phyloP scores from a whole-genome alignment of 345 rosid genomes.

The Carallia brachiata region DNA sequence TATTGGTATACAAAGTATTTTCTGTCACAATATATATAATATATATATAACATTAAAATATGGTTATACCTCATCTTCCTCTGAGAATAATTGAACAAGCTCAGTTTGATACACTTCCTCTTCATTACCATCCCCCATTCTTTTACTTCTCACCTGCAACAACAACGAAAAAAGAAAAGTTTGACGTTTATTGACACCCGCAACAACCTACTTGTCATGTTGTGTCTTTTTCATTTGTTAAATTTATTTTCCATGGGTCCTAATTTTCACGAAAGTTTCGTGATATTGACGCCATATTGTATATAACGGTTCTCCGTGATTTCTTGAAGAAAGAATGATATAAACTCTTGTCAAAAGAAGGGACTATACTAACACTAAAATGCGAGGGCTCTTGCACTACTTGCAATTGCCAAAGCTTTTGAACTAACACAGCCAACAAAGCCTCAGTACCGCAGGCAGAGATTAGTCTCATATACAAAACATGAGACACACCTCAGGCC shows the following conservation, averaged over 20 bases:
- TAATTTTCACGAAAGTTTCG: conserved; percentile 60
- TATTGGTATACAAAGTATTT: neutral
- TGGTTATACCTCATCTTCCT: conserved; percentile 79
- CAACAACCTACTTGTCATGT: conserved; percentile 7
- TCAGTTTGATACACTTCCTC: conserved; percentile 71
- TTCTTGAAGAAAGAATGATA: conserved; percentile 33
- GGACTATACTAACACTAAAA: neutral
- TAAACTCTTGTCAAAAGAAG: neutral
- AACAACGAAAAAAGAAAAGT: neutral
- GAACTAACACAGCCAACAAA: too few relatives aligned
- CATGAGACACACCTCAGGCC: too few relatives aligned
- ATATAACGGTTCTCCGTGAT: conserved; percentile 43
- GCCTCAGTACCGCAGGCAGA: too few relatives aligned
- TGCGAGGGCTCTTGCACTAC: neutral
- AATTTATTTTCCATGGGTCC: neutral
- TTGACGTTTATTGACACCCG: neutral
- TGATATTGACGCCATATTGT: conserved; percentile 31
- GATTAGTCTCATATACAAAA: too few relatives aligned
- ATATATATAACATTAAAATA: neutral
- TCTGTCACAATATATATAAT: neutral
- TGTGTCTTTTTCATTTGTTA: conserved; percentile 19
- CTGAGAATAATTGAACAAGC: conserved; percentile 80
- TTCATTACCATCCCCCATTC: conserved; percentile 47
- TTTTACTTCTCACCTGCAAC: conserved; percentile 52
- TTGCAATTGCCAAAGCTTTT: too few relatives aligned